Percentiles rank a stretch among this genome's conserved stretches.
phyloP scores from a whole-genome alignment of 2,329 filamentous ascomycete genomes.

The Dothistroma septosporum region DNA sequence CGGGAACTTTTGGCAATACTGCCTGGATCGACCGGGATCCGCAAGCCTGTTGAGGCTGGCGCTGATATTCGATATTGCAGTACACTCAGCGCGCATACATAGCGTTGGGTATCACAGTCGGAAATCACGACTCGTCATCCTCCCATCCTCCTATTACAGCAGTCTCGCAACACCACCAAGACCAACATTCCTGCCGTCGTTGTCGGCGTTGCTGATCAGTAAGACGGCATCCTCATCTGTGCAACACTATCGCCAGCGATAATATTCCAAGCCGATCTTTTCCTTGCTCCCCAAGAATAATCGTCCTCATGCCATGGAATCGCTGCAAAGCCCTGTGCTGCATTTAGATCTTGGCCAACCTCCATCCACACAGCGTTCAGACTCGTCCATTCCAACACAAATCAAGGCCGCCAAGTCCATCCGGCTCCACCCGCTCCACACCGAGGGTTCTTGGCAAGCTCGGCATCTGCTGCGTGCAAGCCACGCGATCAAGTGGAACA shows the following conservation, averaged over 20 bases:
- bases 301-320: background rate
- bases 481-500: slow-evolving; percentile 1
- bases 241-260: background rate
- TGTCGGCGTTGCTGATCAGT: background rate
- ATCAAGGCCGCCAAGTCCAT: slow-evolving; percentile 1
- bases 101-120: background rate
- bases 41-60: background rate
- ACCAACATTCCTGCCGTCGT: background rate
- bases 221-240: background rate
- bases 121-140: background rate
- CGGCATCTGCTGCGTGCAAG: background rate
- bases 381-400: background rate
- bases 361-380: background rate
- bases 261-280: background rate
- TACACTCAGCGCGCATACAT: background rate
- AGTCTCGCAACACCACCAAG: background rate
- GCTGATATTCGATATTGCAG: background rate
- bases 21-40: slow-evolving; percentile 46
- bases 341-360: background rate
- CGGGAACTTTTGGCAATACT: slow-evolving; percentile 44
- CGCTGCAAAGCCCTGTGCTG: background rate
- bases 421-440: background rate
- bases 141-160: background rate
- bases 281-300: background rate
- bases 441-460: slow-evolving; percentile 1